Base-by-base conservation (phyloP, 164 flowering plant species). In the Macadamia tetraphylla region DNA sequence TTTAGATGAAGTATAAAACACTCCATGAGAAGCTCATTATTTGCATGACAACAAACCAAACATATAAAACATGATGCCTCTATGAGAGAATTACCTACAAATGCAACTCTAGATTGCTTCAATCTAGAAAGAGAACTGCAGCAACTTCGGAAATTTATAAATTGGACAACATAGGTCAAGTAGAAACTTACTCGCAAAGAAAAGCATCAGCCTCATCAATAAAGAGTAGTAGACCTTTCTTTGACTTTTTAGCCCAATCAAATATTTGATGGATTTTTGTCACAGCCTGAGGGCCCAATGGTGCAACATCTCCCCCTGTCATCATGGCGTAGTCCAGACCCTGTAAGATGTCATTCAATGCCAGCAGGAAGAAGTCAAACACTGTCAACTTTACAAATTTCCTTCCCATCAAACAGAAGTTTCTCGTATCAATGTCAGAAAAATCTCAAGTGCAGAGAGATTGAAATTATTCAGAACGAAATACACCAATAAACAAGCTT, bases 271-370 rank as follows among this genome's bases (percentile, higher is more conserved):
- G 98, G 70, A 92, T 92, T 74, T 92, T 92, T 51, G 97, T 92
- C 29, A 90, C 98, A 75, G 98, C 98, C 71, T 92, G 89, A 46
- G 96, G 70, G 49, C 98, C 98, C 71, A 92, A 69, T 0, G 98
- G 96, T 62, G 92, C 93, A 81, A 92, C 98, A 84, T 92, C 98
- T 63, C 98, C 98, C 69, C 95, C 98, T 14, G 98, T 93, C 98
- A 93, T 93, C 98, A 93, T 87, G 61, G 98, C 98, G 82, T 93
- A 93, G 80, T 93, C 98, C 82, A 91, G 76, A 64, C 98, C 97
- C 98, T 93, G 81, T 32, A 76, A 12, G 43, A 69, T 43, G 63
- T 49, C 35, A 43, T 13, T 35, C 18, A 15, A 60, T 42, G 53
- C n/a, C 46, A 44, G 44, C 17, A n/a, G 55, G 67, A 62, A 70